Conservation (phyloP, 2,329 filamentous ascomycete genomes). For the Fusarium neocosmosporiellum region DNA sequence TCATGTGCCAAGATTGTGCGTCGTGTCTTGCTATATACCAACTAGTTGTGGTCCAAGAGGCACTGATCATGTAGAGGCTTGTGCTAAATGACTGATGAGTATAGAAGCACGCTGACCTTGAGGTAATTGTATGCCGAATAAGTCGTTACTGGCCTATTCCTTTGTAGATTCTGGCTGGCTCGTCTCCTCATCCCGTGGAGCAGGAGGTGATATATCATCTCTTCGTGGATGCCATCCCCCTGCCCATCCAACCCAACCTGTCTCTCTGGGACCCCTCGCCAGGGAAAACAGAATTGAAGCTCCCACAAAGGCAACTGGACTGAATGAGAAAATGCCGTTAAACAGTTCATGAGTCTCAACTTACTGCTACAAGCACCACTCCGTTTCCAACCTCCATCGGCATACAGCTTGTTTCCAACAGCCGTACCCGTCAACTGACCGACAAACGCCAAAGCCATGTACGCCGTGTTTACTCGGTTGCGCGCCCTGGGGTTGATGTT, state of each 20-base stretch:
- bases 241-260: slow-evolving; percentile 48
- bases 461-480: slow-evolving; percentile 84
- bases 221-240: slow-evolving; percentile 44
- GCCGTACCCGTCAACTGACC: slow-evolving; percentile 79
- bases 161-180: not conserved
- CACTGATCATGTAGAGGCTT: not conserved
- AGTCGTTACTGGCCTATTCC: not conserved
- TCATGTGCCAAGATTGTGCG: not conserved
- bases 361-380: slow-evolving; percentile 55
- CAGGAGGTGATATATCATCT: slow-evolving; percentile 7
- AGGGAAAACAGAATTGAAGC: slow-evolving; percentile 44
- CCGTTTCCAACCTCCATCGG: slow-evolving; percentile 61
- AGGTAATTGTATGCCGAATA: not conserved
- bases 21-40: not conserved
- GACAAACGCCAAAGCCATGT: slow-evolving; percentile 81
- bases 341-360: not conserved
- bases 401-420: slow-evolving; percentile 65
- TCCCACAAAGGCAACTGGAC: slow-evolving; percentile 41
- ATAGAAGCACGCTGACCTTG: not conserved
- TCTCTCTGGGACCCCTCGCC: slow-evolving; percentile 45
- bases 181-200: slow-evolving; percentile 17
- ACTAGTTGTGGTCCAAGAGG: not conserved
- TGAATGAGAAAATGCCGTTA: not conserved
- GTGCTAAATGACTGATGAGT: not conserved
- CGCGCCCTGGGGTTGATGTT: slow-evolving; percentile 75